Base-by-base conservation (phyloP, 495 filamentous ascomycete genomes). In the Tuber microsphaerosporum region DNA sequence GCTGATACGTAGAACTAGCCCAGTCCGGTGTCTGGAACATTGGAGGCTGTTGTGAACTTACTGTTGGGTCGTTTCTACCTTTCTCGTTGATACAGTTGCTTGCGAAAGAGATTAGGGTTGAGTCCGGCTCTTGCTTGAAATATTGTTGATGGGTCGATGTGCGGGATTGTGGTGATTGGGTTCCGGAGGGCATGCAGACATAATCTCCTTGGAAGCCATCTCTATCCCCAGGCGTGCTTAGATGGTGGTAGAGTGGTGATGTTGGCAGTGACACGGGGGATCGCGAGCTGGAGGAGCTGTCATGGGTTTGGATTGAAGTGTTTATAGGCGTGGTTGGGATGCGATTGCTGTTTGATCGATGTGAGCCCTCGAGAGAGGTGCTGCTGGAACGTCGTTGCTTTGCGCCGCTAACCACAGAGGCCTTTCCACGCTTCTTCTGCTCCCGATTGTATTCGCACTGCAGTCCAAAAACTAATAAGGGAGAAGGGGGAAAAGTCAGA, bases 381-480 rank as follows among this genome's bases (percentile, higher is more conserved):
- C 75, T 73, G 65, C 39, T 79, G 76, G 70, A 79, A 68, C 77
- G 77, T 51, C 78, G 79, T 43, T 79, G 77, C 46, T 77, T 75
- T 26, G 77, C 70, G 56, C 75, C 73, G 22, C 78, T 79, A 75
- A 77, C 77, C 34, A 79, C 78, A 16, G 94, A 96, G 3, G 93
- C 93, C 84, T 97, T 97, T 69, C 94, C 94, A 73, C 94, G 89
- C 87, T 97, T 97, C 85, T 97, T 97, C 74, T 93, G 89, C 84
- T 95, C 92, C 71, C 94, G 90, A 65, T 92, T 89, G 83, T 97
- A 97, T 84, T 97, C 92, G 85, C 94, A 97, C 74, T 90, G 89
- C 80, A 97, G 86, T 61, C 91, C 91, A 77, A 96, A 94, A 84
- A 96, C 94, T 95, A 84, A 43, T 65, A 70, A 43, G 34, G 69